Base-by-base conservation (phyloP, 2,329 filamentous ascomycete species). In the Sporothrix inflata region DNA sequence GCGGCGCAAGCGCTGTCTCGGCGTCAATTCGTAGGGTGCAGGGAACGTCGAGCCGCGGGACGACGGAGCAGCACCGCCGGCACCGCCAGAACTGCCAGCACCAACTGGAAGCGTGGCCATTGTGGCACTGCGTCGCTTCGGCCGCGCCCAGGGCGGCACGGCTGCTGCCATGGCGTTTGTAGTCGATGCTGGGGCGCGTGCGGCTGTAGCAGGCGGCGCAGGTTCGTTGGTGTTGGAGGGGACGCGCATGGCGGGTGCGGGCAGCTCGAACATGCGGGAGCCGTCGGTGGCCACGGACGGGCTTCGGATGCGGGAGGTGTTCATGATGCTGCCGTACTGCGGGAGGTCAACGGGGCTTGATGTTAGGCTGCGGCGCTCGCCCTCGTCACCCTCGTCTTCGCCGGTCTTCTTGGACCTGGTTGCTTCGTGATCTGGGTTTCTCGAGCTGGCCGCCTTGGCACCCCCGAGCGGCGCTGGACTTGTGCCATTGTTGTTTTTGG, bases 241-340 rank as follows among this genome's bases (percentile, higher is more conserved):
- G 16, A 83, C 79, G 40, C 79, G 79, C 49, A 89, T 82, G 0
- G 87, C 87, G 1, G 88, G 87, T 6, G 78, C 86, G 0, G 88
- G 88, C 14, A 89, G 80, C 75, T 85, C 85, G 72, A 89, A 88
- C 1, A 81, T 79, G 45, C 80, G 73, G 0, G 70, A 67, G 60
- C 69, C 63, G n/a, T 72, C 61, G 7, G 74, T 75, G 42, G 73
- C 70, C 3, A 72, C 67, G 1, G 74, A 75, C n/a, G 71, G 47
- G 67, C 69, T 75, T 75, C 75, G 72, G 73, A 72, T 40, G 8
- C 80, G 82, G 0, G 85, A 83, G 0, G 85, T 83, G 1, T 81
- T 77, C 11, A 83, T 81, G 72, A 89, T 85, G 79, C 87, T 89
- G 53, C 87, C 87, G 78, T 89, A 89, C 4, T 84, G 84, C 12